Evolutionary conservation across 176 grass and related monocot genomes (phyloP).

Genomic region (Eleusine coracana): DNA sequence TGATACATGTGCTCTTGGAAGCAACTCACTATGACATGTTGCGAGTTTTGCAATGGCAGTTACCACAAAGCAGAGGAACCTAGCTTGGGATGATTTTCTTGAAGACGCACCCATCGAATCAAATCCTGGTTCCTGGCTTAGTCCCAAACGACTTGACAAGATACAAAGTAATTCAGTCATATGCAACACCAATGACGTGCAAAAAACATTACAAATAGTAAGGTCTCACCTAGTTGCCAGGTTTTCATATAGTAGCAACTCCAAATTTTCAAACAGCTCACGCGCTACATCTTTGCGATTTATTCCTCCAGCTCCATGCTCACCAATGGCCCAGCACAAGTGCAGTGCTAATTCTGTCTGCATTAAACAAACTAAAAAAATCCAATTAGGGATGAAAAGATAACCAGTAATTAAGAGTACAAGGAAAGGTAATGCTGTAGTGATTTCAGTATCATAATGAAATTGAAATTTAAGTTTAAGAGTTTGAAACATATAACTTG

Average conservation of each 20-base stretch:
- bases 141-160: slow-evolving; percentile 68
- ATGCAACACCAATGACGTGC: not conserved
- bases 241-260: slow-evolving; percentile 91
- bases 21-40: slow-evolving; percentile 88
- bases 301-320: slow-evolving; percentile 83
- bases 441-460: slow-evolving; percentile 8
- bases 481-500: slow-evolving; percentile 27
- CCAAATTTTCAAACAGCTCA: slow-evolving; percentile 89
- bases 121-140: slow-evolving; percentile 72
- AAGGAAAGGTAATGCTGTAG: not conserved
- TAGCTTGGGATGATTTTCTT: slow-evolving; percentile 74
- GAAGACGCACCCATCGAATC: slow-evolving; percentile 65
- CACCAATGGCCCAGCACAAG: slow-evolving; percentile 96
- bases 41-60: slow-evolving; percentile 91
- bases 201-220: slow-evolving; percentile 1
- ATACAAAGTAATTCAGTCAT: slow-evolving; percentile 46
- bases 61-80: slow-evolving; percentile 95
- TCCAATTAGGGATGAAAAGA: slow-evolving; percentile 10
- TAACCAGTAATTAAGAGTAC: not conserved
- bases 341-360: slow-evolving; percentile 93
- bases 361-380: slow-evolving; percentile 11
- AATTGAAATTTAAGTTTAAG: slow-evolving; percentile 21
- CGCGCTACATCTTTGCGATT: slow-evolving; percentile 84
- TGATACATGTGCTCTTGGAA: slow-evolving; percentile 81
- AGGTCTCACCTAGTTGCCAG: slow-evolving; percentile 75